phyloP scores from a whole-genome alignment of 805 yeast genomes.

The Saturnispora sekii region DNA sequence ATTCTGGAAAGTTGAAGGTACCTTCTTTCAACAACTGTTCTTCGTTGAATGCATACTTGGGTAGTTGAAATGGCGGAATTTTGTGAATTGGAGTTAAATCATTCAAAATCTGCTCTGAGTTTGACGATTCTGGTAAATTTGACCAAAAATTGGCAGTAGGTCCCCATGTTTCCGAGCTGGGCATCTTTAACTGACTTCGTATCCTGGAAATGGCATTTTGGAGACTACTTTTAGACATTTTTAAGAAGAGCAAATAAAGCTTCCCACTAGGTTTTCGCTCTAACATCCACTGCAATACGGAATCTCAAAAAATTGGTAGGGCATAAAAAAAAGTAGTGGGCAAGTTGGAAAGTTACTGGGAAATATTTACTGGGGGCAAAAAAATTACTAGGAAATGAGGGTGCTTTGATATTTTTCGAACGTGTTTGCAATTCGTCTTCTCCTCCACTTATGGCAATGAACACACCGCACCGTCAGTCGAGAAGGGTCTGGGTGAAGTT shows the following conservation, averaged over 20 bases:
- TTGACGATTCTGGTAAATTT: neutral
- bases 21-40: constrained; percentile 13
- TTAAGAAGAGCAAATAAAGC: neutral
- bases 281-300: too few relatives aligned
- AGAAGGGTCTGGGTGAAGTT: constrained; percentile 49
- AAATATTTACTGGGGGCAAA: too few relatives aligned
- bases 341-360: neutral
- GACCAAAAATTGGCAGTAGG: neutral
- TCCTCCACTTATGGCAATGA: neutral
- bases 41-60: constrained; percentile 8
- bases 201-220: neutral
- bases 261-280: neutral
- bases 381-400: too few relatives aligned
- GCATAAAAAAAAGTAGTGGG: neutral
- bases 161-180: neutral
- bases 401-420: too few relatives aligned
- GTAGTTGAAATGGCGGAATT: constrained; percentile 5
- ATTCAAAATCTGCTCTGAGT: neutral
- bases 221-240: neutral
- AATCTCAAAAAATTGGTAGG: neutral
- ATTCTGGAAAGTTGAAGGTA: constrained; percentile 10
- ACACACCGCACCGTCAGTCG: constrained; percentile 6
- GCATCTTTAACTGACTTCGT: neutral
- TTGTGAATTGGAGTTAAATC: constrained; percentile 2
- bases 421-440: too few relatives aligned